Percentiles rank a stretch among this genome's conserved stretches.
phyloP scores from a whole-genome alignment of 2,329 filamentous ascomycete genomes.

The Arthrinium puccinioides region DNA sequence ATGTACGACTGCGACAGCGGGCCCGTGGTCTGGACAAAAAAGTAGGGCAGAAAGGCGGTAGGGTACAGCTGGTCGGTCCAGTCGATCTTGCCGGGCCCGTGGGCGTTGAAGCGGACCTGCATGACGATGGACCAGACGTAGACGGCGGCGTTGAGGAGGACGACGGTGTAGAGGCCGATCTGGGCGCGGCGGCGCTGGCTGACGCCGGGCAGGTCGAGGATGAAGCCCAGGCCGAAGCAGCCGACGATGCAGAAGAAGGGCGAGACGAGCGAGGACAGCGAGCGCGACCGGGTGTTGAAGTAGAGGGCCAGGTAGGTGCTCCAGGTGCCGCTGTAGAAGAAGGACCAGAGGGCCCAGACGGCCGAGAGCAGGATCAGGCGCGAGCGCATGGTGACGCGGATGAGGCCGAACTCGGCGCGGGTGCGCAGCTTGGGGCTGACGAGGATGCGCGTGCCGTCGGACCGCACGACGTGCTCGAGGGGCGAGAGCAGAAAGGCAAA shows the following conservation, averaged over 20 bases:
- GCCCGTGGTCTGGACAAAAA: slow-evolving; percentile 35
- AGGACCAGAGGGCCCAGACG: slow-evolving; percentile 37
- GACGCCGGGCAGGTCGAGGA: slow-evolving; percentile 30
- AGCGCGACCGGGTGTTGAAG: slow-evolving; percentile 34
- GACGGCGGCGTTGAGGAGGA: slow-evolving; percentile 37
- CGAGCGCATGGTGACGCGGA: slow-evolving; percentile 28
- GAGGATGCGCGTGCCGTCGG: slow-evolving; percentile 34
- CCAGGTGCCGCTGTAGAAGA: slow-evolving; percentile 39
- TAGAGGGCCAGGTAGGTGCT: slow-evolving; percentile 36
- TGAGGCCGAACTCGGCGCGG: slow-evolving; percentile 31
- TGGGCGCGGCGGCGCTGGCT: slow-evolving; percentile 37
- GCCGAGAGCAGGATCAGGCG: slow-evolving; percentile 30
- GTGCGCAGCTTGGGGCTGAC: slow-evolving; percentile 30
- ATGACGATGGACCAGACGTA: slow-evolving; percentile 44
- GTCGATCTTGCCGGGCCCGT: slow-evolving; percentile 34
- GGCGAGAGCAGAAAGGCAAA: slow-evolving; percentile 38
- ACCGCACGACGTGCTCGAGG: slow-evolving; percentile 35
- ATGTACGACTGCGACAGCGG: slow-evolving; percentile 36
- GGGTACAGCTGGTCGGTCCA: slow-evolving; percentile 36
- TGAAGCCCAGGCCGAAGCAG: slow-evolving; percentile 40
- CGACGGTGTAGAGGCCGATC: slow-evolving; percentile 34
- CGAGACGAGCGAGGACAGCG: slow-evolving; percentile 36
- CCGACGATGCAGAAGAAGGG: slow-evolving; percentile 43
- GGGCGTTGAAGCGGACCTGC: slow-evolving; percentile 30
- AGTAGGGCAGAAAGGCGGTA: slow-evolving; percentile 36